phyloP scores from a whole-genome alignment of 2,329 filamentous ascomycete genomes.

The Colletotrichum brevisporum region DNA sequence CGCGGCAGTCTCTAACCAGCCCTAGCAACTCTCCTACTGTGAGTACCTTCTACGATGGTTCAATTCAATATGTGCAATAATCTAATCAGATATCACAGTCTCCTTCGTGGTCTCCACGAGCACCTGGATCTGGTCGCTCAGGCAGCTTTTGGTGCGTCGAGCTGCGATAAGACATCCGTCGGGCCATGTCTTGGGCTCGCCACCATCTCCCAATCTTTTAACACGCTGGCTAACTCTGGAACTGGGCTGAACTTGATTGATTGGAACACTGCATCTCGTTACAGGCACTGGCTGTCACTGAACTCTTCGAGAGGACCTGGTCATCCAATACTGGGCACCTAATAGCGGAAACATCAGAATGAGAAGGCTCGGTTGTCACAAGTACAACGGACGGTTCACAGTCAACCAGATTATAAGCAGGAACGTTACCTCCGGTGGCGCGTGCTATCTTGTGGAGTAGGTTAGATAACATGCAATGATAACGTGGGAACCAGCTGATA shows the following conservation, averaged over 20 bases:
- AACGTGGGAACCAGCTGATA: no score
- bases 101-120: slow-evolving; percentile 61
- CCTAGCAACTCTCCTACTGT: slow-evolving; percentile 79
- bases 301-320: slow-evolving; percentile 19
- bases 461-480: no score
- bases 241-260: slow-evolving; percentile 34
- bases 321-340: no score
- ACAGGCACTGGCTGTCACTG: slow-evolving; percentile 44
- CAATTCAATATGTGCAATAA: neutral
- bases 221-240: slow-evolving; percentile 55
- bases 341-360: no score
- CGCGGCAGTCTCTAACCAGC: slow-evolving; percentile 74
- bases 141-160: slow-evolving; percentile 55
- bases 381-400: no score
- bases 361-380: no score
- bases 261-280: slow-evolving; percentile 37
- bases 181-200: slow-evolving; percentile 26
- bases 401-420: no score
- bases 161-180: slow-evolving; percentile 25
- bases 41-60: slow-evolving; percentile 38
- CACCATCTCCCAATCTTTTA: slow-evolving; percentile 42
- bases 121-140: slow-evolving; percentile 59
- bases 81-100: slow-evolving; percentile 56
- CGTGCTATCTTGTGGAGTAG: no score
- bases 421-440: no score